Evolutionary conservation across 139 green algal species (phyloP), one percentile per base, ranked within the genome.

Genomic region (Zygnema circumcarinatum): DNA sequence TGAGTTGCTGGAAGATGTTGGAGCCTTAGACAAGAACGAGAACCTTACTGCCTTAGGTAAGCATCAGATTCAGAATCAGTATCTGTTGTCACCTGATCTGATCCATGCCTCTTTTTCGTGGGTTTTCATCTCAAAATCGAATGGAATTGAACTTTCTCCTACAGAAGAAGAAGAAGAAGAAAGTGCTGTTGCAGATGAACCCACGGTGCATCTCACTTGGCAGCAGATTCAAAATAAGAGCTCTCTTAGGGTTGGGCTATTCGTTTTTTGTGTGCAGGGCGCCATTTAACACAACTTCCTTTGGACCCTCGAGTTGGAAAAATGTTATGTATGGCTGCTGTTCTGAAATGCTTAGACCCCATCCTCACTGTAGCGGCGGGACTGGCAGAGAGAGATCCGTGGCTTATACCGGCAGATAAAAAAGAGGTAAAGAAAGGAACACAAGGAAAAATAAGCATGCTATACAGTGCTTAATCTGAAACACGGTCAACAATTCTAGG

Each of bases 261-360:
- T n/a, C n/a, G n/a, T n/a, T n/a, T n/a, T n/a, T n/a, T n/a, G n/a
- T n/a, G n/a, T 35, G 1, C 82, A 83, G 82, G 82, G 29, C 35
- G 76, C 0, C 89, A 93, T 68, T 84, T 93, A 3, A 82, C 79
- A 2, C 74, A 79, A n/a, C 69, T 94, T 52, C 92, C 92, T 0
- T 40, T 94, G 2, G 73, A 93, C 33, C 89, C 90, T 1, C 79
- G 80, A 54, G 52, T 93, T 36, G 92, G 92, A 36, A 94, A 94
- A 83, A 92, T 94, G 86, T 76, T 93, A 29, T 38, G 93, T 36
- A 86, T 90, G 68, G 92, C 53, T 1, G 75, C 79, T 52, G 22
- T 92, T 3, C 84, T 94, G 25, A 67, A 90, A 22, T 90, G 88
- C 29, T n/a, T 93, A 2, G 82, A 89, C 54, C 88, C 88, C 1